Evolutionary conservation across 306 rosid genomes (phyloP).

Genomic region (Quillaja saponaria): DNA sequence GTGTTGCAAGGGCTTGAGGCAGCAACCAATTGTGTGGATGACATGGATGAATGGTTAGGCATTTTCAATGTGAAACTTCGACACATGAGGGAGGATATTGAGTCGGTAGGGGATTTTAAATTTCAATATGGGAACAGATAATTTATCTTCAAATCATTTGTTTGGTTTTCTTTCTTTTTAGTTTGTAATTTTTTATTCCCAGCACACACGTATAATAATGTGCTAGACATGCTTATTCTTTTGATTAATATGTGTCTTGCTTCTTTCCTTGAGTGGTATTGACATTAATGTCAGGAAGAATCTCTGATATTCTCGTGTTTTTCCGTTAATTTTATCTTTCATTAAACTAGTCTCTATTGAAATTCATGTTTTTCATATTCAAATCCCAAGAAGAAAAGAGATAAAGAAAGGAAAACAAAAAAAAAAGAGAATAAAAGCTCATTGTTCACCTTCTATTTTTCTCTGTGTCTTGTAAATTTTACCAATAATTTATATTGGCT

Average conservation of each 20-base stretch:
- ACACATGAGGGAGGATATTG: constrained; percentile 99
- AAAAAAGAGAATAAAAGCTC: background rate
- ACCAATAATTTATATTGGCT: background rate
- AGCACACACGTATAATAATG: too few species aligned
- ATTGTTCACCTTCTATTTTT: constrained; percentile 8
- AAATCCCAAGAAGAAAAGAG: too few species aligned
- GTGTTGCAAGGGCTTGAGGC: constrained; percentile 83
- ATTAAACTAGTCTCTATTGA: too few species aligned
- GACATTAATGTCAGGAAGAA: too few species aligned
- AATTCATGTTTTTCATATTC: too few species aligned
- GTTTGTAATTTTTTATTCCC: background rate
- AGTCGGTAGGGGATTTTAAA: constrained; percentile 61
- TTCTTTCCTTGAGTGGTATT: too few species aligned
- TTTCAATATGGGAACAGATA: constrained; percentile 19
- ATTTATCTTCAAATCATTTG: constrained; percentile 20
- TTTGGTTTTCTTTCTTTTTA: constrained; percentile 11
- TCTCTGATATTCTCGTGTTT: too few species aligned
- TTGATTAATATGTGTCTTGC: too few species aligned
- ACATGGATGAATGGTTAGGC: constrained; percentile 94
- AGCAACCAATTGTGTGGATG: constrained; percentile 82
- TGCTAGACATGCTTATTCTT: too few species aligned
- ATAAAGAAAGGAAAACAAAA: too few species aligned
- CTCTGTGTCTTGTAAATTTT: constrained; percentile 1
- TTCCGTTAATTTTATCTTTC: too few species aligned
- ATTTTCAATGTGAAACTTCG: constrained; percentile 91